Evolutionary conservation across 129 eudicot species (phyloP), one percentile per base, ranked within the genome.

Genomic region (Scalesia atractyloides): DNA sequence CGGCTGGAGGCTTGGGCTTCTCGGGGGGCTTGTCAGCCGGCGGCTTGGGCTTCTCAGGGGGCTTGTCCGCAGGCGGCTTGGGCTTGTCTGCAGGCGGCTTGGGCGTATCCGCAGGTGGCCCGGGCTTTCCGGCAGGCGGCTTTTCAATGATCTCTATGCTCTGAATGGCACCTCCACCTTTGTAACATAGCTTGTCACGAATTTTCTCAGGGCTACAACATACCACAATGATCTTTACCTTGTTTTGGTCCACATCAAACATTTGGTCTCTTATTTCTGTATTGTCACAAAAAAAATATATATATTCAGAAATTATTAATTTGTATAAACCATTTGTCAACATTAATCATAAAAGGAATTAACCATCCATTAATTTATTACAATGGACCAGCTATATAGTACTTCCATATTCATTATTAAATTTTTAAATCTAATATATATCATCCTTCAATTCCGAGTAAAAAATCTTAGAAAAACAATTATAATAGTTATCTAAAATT

Each of bases 201-300:
- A 86, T 80, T 57, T 72, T 80, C 37, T 86, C 87, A 7, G 90
- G 90, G 64, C 79, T 82, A 81, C 90, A 86, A 64, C 90, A 86
- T n/a, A 86, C 81, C 73, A 86, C 90, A 9, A 70, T 83, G 67
- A 86, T 63, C 54, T 59, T 80, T 63, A 86, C 90, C 66, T 71
- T 80, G 76, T 86, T 86, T n/a, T 73, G 37, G 66, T 82, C 85
- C 66, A 82, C 90, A 70, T 86, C 87, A 70, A 60, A 82, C 11
- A 80, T 73, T 50, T 86, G 90, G 79, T 82, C 79, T 56, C 80
- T 84, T 47, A 86, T 86, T 77, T 86, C 89, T 83, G 54, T 39
- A 67, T 41, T 30, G 5, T 46, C 70, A 61, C 56, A 61, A 41
- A 36, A 33, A 50, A 15, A 17, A 13, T 11, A 67, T 0, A 43